A percentile compares a stretch with the other conserved stretches of the same genome.
These are phyloP conservation scores for Myriosclerotinia duriaeana DNA, from an alignment of 2,329 filamentous ascomycete species.

Conservation along the genomic window DNA sequence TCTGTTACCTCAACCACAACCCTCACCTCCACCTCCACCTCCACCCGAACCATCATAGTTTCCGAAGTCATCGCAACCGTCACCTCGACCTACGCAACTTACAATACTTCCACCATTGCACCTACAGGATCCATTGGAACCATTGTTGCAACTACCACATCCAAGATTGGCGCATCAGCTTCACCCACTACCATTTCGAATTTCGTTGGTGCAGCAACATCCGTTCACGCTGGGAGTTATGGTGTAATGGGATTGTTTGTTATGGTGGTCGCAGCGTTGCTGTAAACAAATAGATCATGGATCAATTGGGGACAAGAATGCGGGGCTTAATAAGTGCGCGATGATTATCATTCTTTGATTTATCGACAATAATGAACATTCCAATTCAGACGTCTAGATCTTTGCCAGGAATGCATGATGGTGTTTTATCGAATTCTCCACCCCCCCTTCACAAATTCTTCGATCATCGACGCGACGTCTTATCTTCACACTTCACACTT, in stretches of 20 bases:
- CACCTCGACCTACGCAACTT: conserved; percentile 13
- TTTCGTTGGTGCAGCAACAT: neutral
- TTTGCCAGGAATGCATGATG: conserved; percentile 12
- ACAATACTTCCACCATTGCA: conserved; percentile 9
- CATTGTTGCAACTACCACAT: neutral
- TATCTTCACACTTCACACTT: neutral
- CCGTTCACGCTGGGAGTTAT: conserved; percentile 13
- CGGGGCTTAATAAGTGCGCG: neutral
- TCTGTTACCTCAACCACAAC: conserved; percentile 3
- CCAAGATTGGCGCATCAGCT: neutral
- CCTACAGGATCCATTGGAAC: conserved; percentile 12
- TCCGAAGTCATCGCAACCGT: conserved; percentile 17
- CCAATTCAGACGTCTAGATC: neutral
- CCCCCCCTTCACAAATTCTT: neutral
- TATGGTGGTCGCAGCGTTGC: conserved; percentile 12
- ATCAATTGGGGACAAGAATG: too few species aligned
- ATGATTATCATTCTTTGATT: conserved; percentile 2
- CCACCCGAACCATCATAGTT: conserved; percentile 19
- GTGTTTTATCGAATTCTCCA: neutral
- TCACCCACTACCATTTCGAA: neutral
- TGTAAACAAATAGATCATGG: conserved; percentile 12
- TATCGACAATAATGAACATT: too few species aligned
- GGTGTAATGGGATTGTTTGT: conserved; percentile 17
- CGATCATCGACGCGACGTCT: conserved; percentile 18
- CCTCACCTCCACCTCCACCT: conserved; percentile 9